These are phyloP conservation scores for Bondarzewia mesenterica DNA, from an alignment of 1,284 basidiomycete species.

Conservation along the genomic window DNA sequence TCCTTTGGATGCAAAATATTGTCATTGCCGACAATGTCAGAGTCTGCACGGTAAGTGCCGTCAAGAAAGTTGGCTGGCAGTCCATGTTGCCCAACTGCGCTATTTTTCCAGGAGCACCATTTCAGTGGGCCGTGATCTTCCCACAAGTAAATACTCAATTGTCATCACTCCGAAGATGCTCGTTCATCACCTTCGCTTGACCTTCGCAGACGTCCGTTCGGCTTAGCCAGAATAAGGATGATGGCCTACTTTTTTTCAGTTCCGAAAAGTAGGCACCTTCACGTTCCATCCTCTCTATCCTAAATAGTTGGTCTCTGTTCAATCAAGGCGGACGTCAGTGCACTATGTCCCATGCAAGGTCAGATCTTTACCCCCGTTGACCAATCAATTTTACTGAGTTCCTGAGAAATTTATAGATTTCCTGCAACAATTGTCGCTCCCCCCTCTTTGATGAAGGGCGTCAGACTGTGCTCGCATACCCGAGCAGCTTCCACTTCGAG, in stretches of 20 bases:
- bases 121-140: slow-evolving; percentile 22
- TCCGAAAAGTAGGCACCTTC: slow-evolving; percentile 12
- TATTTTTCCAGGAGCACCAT: slow-evolving; percentile 19
- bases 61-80: too few species aligned
- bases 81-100: background rate
- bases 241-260: slow-evolving; percentile 27
- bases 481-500: slow-evolving; percentile 22
- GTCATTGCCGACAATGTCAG: slow-evolving; percentile 26
- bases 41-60: slow-evolving; percentile 15
- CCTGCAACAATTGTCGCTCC: slow-evolving; percentile 24
- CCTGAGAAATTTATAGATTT: slow-evolving; percentile 6
- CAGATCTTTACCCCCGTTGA: too few species aligned
- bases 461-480: slow-evolving; percentile 26
- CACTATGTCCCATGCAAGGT: slow-evolving; percentile 28
- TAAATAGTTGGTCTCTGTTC: background rate
- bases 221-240: slow-evolving; percentile 19
- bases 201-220: slow-evolving; percentile 22
- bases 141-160: background rate
- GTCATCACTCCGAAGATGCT: slow-evolving; percentile 25
- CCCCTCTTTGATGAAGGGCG: slow-evolving; percentile 28
- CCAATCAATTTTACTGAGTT: background rate
- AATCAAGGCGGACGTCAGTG: slow-evolving; percentile 8
- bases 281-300: background rate
- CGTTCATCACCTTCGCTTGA: background rate
- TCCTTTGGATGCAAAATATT: slow-evolving; percentile 26